phyloP scores from a whole-genome alignment of 2,329 filamentous ascomycete genomes.

The Geosmithia putterillii region DNA sequence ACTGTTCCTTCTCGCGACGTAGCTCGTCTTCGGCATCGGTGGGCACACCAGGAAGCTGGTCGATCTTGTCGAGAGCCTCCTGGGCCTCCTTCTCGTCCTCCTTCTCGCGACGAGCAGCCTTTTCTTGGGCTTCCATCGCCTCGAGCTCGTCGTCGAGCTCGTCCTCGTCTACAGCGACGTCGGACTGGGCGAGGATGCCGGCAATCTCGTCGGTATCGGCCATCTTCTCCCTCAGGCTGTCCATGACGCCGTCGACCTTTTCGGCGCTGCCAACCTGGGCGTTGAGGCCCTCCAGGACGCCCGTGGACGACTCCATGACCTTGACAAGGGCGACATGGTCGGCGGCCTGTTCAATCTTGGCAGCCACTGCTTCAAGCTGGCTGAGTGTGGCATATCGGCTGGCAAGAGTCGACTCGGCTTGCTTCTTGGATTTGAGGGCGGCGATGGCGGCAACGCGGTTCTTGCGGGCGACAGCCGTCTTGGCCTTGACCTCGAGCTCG shows the following conservation, averaged over 20 bases:
- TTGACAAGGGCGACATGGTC: constrained; percentile 75
- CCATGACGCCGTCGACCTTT: constrained; percentile 63
- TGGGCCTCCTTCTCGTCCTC: constrained; percentile 32
- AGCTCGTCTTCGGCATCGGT: constrained; percentile 15
- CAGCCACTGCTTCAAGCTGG: constrained; percentile 73
- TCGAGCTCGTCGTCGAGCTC: constrained; percentile 85
- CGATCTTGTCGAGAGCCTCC: constrained; percentile 39
- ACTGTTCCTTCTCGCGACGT: constrained; percentile 13
- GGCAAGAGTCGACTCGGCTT: constrained; percentile 61
- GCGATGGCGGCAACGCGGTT: constrained; percentile 66
- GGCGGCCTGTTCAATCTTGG: constrained; percentile 73
- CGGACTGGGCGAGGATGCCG: constrained; percentile 57
- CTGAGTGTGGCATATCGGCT: constrained; percentile 60
- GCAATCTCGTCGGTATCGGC: constrained; percentile 71
- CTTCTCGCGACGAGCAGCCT: constrained; percentile 35
- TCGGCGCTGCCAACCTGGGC: constrained; percentile 65
- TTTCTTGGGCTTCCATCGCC: constrained; percentile 52
- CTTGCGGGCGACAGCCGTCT: constrained; percentile 57
- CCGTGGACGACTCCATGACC: constrained; percentile 68
- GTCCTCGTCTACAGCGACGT: constrained; percentile 54
- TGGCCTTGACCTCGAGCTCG: constrained; percentile 51
- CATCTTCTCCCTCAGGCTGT: constrained; percentile 69
- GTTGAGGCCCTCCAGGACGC: constrained; percentile 62
- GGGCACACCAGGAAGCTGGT: constrained; percentile 31
- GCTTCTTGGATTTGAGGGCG: constrained; percentile 71